These are phyloP conservation scores for Bassia scoparia DNA, from an alignment of 148 eudicot genomes.

Conservation along the genomic window DNA sequence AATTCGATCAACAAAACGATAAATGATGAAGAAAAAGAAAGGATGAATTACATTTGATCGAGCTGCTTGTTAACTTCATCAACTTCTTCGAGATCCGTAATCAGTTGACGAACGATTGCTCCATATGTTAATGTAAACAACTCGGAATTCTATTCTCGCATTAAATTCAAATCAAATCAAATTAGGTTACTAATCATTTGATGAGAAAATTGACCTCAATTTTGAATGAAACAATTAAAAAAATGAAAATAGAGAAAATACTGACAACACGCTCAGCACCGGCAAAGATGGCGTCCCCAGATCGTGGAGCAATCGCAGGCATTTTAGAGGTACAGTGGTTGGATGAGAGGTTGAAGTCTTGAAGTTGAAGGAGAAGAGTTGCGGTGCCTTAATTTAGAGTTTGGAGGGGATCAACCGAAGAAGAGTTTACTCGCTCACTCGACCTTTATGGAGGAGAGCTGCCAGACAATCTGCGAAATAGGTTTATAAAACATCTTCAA, in stretches of 20 bases:
- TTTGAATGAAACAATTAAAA: neutral
- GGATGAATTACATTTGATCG: slow-evolving; percentile 64
- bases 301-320: slow-evolving; percentile 41
- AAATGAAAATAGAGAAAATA: neutral
- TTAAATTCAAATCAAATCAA: neutral
- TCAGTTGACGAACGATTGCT: slow-evolving; percentile 90
- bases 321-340: slow-evolving; percentile 17
- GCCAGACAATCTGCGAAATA: no score
- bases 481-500: no score
- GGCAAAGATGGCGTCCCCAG: slow-evolving; percentile 46
- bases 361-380: no score
- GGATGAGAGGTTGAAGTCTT: no score
- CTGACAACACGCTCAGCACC: slow-evolving; percentile 43
- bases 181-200: neutral
- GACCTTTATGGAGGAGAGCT: no score
- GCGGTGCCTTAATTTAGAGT: no score
- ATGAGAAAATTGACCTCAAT: neutral
- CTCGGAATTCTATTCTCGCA: slow-evolving; percentile 63
- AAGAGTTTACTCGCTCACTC: no score
- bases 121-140: slow-evolving; percentile 91
- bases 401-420: no score
- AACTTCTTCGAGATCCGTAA: slow-evolving; percentile 96
- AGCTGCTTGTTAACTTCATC: slow-evolving; percentile 98
- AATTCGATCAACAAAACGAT: no score
- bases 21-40: neutral